Evolutionary conservation across 805 yeast species (phyloP), one percentile per base, ranked within the genome.

Genomic region (Brettanomyces nanus): DNA sequence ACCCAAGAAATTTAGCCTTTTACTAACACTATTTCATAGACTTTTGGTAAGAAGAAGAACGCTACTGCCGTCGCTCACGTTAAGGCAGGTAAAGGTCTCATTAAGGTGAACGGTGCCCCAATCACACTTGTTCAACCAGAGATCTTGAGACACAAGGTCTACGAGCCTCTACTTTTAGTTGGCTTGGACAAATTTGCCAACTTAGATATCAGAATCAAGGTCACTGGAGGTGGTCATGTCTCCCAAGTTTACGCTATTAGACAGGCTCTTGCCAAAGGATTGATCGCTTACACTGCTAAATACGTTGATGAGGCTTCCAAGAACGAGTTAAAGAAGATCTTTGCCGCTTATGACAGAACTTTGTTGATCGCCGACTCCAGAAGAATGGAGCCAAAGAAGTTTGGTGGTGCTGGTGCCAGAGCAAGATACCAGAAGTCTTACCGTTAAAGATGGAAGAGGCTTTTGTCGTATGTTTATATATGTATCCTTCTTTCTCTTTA

Each of bases 391-490:
- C 98, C 98, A 82, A 92, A 92, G 97, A 92, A 92, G 81, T 92
- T 92, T 80, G 98, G 98, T 80, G 98, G 98, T 81, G 95, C 95
- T 74, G 98, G 98, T 85, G 98, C 98, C 77, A 92, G 98, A 80
- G 92, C 98, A 68, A 90, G 97, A 79, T 90, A 85, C 97, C 98
- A 92, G 82, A 92, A 92, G 74, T 92, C 98, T 71, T 92, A 92
- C 92, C 98, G 98, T 89, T 92, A 90, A 29, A 37, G 27, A 27
- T n/a, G n/a, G n/a, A n/a, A n/a, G n/a, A n/a, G n/a, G n/a, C n/a
- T 36, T 27, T 31, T 28, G 25, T 13, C 25, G 20, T 18, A 17
- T 21, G 28, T 21, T 34, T 39, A 15, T 34, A 11, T 20, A 21
- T 30, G 19, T 20, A 25, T 32, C 19, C 23, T 29, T 28, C 14